Percentiles rank a stretch among this genome's conserved stretches.
Conservation (phyloP, 2,329 filamentous ascomycete species). For the Fusarium mundagurra region DNA sequence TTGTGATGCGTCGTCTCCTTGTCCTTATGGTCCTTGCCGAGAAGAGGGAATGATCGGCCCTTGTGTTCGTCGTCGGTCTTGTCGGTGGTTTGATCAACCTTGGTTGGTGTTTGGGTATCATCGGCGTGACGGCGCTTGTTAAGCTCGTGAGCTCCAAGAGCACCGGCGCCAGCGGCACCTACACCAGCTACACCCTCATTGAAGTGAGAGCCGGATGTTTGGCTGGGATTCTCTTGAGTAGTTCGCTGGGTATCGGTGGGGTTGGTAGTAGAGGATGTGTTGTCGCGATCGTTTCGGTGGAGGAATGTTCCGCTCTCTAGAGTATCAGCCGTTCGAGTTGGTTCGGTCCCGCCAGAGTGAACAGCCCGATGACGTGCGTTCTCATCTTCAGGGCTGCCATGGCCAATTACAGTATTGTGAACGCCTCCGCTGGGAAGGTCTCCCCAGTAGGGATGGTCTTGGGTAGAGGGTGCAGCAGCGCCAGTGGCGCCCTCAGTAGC, state of each 20-base stretch:
- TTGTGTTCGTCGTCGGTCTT: constrained; percentile 14
- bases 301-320: constrained; percentile 5
- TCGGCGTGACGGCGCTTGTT: neutral
- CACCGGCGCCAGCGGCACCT: neutral
- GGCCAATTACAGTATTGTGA: constrained; percentile 21
- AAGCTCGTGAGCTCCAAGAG: constrained; percentile 8
- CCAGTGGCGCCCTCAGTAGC: neutral
- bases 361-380: constrained; percentile 3
- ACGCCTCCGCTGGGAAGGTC: constrained; percentile 20
- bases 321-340: neutral
- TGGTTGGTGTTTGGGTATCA: neutral
- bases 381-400: constrained; percentile 22
- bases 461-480: neutral
- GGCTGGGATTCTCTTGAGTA: neutral
- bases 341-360: neutral
- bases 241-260: neutral
- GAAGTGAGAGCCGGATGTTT: constrained; percentile 8
- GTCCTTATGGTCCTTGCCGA: constrained; percentile 18
- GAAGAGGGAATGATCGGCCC: constrained; percentile 21
- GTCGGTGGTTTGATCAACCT: neutral
- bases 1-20: neutral
- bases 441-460: constrained; percentile 36
- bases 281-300: neutral
- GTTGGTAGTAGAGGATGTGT: neutral
- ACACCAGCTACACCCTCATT: constrained; percentile 11